A percentile compares a stretch with the other conserved stretches of the same genome.
phyloP scores from a whole-genome alignment of 2,329 filamentous ascomycete genomes.

The Claviceps spartinae region DNA sequence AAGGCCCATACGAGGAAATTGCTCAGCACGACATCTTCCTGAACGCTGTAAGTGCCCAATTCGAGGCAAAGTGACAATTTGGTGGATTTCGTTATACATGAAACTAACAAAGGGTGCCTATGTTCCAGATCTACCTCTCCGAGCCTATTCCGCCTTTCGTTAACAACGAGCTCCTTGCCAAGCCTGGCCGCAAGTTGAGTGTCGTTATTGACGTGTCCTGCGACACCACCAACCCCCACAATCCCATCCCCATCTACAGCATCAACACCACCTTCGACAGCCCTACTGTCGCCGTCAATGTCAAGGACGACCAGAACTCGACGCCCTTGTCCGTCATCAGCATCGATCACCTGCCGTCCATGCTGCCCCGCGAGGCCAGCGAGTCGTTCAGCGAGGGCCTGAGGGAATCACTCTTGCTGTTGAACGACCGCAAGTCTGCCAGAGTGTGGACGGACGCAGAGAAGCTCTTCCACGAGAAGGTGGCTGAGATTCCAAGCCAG shows the following conservation, averaged over 20 bases:
- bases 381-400: slow-evolving; percentile 28
- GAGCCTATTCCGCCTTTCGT: slow-evolving; percentile 53
- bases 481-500: slow-evolving; percentile 2
- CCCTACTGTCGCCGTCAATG: slow-evolving; percentile 66
- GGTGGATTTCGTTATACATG: not conserved
- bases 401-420: slow-evolving; percentile 1
- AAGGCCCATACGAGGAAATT: slow-evolving; percentile 70
- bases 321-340: slow-evolving; percentile 58
- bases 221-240: slow-evolving; percentile 43
- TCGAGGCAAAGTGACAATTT: not conserved
- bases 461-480: slow-evolving; percentile 4
- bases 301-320: slow-evolving; percentile 39
- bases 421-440: slow-evolving; percentile 4
- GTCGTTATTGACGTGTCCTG: slow-evolving; percentile 72
- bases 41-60: slow-evolving; percentile 34
- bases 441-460: slow-evolving; percentile 6
- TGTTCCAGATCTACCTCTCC: slow-evolving; percentile 7
- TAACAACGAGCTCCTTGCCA: slow-evolving; percentile 50
- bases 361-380: slow-evolving; percentile 74
- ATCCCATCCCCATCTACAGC: slow-evolving; percentile 64
- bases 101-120: not conserved
- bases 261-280: slow-evolving; percentile 77
- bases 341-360: slow-evolving; percentile 73
- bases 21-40: slow-evolving; percentile 44
- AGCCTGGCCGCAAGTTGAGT: slow-evolving; percentile 54